Evolutionary conservation across 768 basidiomycete species (phyloP), one percentile per base, ranked within the genome.

Genomic region (Amanita subjunquillea): DNA sequence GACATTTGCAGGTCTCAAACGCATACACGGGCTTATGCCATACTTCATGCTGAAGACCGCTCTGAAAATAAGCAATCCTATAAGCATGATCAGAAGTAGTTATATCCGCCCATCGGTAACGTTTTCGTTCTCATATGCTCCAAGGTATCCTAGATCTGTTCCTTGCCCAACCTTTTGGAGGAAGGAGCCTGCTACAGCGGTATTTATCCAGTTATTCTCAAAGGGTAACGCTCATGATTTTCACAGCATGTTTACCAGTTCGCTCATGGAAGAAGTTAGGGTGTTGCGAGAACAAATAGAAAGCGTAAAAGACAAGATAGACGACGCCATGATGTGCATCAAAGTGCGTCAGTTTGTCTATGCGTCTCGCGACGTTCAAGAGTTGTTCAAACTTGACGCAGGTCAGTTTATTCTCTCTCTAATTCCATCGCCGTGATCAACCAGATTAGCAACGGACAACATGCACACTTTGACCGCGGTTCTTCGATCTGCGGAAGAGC

Each of bases 101-200:
- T 15, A 12, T 34, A 27, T 41, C 3, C 56, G 6, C 13, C 34
- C 13, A 38, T 55, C 29, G 44, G 40, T 41, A 37, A 12, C 53
- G 23, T 54, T 45, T 38, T 49, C 12, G 55, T 7, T 44, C 43
- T 37, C 34, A 47, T 52, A 46, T 41, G 22, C 17, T 34, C 12
- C 15, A 40, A 78, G 85, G 73, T 50, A 76, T 96, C 3, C 75
- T 99, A 55, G 95, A 98, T 61, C 77, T 99, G 39, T 98, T 99
- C 74, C 79, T 98, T 15, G 96, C 96, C 0, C 85, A 94, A 63
- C 96, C 96, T 2, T 99, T 99, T 64, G 96, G 96, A 2, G 91
- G 92, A 5, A 82, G 82, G 55, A 92, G 90, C 64, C 73, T 99
- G 23, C 73, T 98, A 15, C 96, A 99, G 67, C 76, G 91, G 91